These are phyloP conservation scores for Ascochyta viciae-villosae DNA, from an alignment of 2,329 filamentous ascomycete species.

Conservation along the genomic window DNA sequence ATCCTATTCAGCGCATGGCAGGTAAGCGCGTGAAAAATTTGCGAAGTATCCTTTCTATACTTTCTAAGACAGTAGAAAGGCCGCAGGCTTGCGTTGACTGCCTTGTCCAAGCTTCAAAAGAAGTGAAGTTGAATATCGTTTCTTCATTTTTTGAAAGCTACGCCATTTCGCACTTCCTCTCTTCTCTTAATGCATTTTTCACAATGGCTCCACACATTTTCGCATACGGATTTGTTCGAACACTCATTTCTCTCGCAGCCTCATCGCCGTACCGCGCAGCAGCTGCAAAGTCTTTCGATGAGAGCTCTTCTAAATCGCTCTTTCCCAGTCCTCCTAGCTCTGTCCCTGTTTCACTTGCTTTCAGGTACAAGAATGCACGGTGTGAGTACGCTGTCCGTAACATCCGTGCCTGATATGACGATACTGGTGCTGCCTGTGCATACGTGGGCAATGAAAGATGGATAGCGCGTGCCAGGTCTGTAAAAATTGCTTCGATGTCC, in stretches of 20 bases:
- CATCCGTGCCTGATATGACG: conserved; percentile 67
- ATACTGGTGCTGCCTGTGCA: conserved; percentile 47
- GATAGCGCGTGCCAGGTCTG: conserved; percentile 59
- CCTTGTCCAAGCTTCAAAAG: too few species aligned
- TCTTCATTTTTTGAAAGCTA: neutral
- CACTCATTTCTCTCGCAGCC: conserved; percentile 63
- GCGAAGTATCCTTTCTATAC: too few species aligned
- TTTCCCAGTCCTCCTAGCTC: conserved; percentile 43
- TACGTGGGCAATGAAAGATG: conserved; percentile 56
- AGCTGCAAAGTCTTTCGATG: conserved; percentile 61
- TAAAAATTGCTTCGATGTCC: conserved; percentile 34
- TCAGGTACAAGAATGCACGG: conserved; percentile 59
- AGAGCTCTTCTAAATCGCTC: conserved; percentile 61
- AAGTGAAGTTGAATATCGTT: too few species aligned
- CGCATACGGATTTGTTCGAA: conserved; percentile 68
- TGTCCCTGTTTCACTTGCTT: conserved; percentile 48
- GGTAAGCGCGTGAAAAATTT: too few species aligned
- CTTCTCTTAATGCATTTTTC: conserved; percentile 64
- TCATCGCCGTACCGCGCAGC: conserved; percentile 65
- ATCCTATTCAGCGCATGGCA: too few species aligned
- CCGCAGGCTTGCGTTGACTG: too few species aligned
- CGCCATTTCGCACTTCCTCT: conserved; percentile 43
- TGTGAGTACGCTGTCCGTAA: conserved; percentile 76
- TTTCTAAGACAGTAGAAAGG: too few species aligned
- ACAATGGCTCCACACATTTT: conserved; percentile 69